Evolutionary conservation across 495 filamentous ascomycete species (phyloP), one percentile per base, ranked within the genome.

Genomic region (Aspergillus homomorphus): DNA sequence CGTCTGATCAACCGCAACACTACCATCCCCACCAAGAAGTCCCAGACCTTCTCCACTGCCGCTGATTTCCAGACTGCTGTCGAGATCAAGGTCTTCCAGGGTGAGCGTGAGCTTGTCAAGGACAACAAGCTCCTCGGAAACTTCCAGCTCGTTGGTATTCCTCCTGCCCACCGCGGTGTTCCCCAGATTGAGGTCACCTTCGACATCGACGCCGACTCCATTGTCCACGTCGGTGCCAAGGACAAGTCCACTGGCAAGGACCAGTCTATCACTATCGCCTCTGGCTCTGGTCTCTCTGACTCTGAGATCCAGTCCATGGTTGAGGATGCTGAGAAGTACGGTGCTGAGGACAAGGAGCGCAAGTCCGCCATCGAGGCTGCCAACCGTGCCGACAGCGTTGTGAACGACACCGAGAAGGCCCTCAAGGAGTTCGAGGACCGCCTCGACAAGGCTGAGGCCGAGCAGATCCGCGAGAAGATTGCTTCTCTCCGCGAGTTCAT

Each of bases 21-120:
- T 69, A 98, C 94, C 64, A 98, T 98, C 75, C 94, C 94, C 54
- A 98, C 94, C 77, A 98, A 98, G 87, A 98, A 98, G 81, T 96
- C 92, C 33, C 94, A 98, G 81, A 84, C 91, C 63, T 98, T 98
- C 85, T 97, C 94, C 53, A 98, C 94, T 49, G 94, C 94, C 54
- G 94, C 94, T 66, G 94, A 98, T 72, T 97, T 96, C 89, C 94
- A 98, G 84, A 96, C 90, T 59, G 94, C 94, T 66, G 94, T 98
- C 74, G 94, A 98, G 83, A 98, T 98, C 84, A 98, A 98, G 88
- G 95, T 98, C 56, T 98, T 87, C 89, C 94, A 98, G 85, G 94
- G 94, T 81, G 94, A 98, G 84, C 94, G 94, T 89, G 94, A 98
- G 81, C 90, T 98, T 56, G 94, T 98, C 70, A 87, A 87, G 72